Percentiles rank a stretch among this genome's conserved stretches.
Evolutionary conservation across 169 alveolate genomes (phyloP).

Genomic region (Plasmodium billcollinsi): DNA sequence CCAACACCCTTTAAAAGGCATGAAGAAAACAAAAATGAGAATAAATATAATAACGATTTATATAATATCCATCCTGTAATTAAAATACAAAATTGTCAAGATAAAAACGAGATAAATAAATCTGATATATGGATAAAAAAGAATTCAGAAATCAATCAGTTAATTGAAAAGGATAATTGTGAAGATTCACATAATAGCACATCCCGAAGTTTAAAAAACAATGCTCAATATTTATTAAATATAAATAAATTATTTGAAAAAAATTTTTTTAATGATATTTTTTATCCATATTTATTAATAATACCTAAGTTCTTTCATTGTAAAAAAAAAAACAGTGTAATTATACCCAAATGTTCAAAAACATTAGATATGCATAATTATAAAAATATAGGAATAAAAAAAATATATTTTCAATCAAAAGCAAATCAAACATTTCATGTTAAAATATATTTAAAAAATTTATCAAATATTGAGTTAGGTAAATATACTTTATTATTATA

Average conservation of each 20-base stretch:
- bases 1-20: not conserved
- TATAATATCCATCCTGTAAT: too few relatives aligned
- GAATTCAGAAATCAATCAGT: too few relatives aligned
- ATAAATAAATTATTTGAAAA: conserved; percentile 16
- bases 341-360: conserved; percentile 67
- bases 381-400: conserved; percentile 48
- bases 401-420: conserved; percentile 38
- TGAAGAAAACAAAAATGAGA: not conserved
- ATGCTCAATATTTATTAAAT: not conserved
- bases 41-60: too few relatives aligned
- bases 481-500: conserved; percentile 49
- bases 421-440: conserved; percentile 28
- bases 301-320: conserved; percentile 43
- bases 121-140: too few relatives aligned
- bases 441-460: conserved; percentile 17
- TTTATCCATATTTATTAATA: conserved; percentile 42
- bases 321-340: conserved; percentile 69
- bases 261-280: conserved; percentile 29
- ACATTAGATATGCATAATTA: conserved; percentile 3
- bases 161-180: not conserved
- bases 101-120: too few relatives aligned
- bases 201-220: too few relatives aligned
- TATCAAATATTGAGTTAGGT: conserved; percentile 30
- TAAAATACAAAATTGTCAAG: too few relatives aligned
- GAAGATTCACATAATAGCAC: not conserved